Evolutionary conservation across 305 asterid genomes (phyloP).

Genomic region (Striga hermonthica): DNA sequence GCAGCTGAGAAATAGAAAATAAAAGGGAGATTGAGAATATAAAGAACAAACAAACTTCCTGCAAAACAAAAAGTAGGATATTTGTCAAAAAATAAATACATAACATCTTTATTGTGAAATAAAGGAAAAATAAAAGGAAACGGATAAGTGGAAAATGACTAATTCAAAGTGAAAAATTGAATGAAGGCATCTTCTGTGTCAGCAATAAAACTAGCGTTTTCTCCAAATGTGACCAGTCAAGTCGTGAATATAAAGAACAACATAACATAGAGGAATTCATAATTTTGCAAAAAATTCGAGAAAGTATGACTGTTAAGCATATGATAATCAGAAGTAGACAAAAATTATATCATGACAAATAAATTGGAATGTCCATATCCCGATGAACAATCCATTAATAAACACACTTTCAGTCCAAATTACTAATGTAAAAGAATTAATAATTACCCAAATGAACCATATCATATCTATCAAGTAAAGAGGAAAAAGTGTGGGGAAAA

Average conservation of each 20-base stretch:
- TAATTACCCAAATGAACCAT: background rate
- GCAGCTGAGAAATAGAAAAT: no score
- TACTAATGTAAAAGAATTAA: slow-evolving; percentile 1
- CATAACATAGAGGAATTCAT: slow-evolving; percentile 4
- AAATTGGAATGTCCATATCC: background rate
- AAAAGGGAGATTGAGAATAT: no score
- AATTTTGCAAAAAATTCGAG: slow-evolving; percentile 4
- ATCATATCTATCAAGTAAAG: background rate
- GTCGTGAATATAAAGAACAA: slow-evolving; percentile 21
- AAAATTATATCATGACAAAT: slow-evolving; percentile 16
- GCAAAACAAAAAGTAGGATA: no score
- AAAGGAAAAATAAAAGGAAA: slow-evolving; percentile 1
- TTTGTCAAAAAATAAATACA: no score
- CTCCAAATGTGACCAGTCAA: slow-evolving; percentile 20
- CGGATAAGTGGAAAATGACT: slow-evolving; percentile 2
- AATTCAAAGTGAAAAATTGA: background rate
- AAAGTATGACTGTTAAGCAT: background rate
- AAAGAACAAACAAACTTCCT: no score
- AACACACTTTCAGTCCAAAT: background rate
- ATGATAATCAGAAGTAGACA: background rate
- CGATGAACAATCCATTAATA: background rate
- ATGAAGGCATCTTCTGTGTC: background rate
- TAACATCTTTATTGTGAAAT: no score
- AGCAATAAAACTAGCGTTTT: background rate
- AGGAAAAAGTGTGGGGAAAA: background rate